A percentile compares a stretch with the other conserved stretches of the same genome.
phyloP scores from a whole-genome alignment of 83 land plant species.

The Thuja plicata region DNA sequence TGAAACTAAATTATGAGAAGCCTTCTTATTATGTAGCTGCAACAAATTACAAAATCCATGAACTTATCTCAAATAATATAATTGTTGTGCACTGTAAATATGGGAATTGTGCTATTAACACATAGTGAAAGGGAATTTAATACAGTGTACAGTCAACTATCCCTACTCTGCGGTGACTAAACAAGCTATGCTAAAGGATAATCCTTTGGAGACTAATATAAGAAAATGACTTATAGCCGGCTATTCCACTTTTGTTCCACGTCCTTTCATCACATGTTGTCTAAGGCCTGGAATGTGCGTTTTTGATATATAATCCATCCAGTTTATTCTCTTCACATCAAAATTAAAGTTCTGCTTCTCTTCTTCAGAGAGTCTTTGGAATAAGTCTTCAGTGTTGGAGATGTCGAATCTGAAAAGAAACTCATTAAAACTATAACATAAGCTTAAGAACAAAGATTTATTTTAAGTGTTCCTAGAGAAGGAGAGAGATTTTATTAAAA shows the following conservation, averaged over 20 bases:
- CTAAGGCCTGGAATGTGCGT: slow-evolving; percentile 81
- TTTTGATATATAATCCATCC: slow-evolving; percentile 74
- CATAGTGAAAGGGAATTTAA: neutral
- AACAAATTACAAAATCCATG: neutral
- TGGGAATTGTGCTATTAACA: neutral
- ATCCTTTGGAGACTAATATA: neutral
- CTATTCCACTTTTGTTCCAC: slow-evolving; percentile 27
- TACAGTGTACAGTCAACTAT: neutral
- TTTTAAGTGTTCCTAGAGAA: too few relatives aligned
- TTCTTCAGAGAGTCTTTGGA: slow-evolving; percentile 61
- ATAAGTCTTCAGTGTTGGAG: slow-evolving; percentile 54
- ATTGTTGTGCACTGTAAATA: neutral
- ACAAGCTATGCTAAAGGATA: neutral
- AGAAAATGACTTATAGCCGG: neutral
- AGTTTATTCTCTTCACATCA: slow-evolving; percentile 62
- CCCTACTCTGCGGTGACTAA: neutral
- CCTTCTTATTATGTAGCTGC: neutral
- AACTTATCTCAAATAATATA: too few relatives aligned
- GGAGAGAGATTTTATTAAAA: neutral
- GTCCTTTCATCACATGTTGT: slow-evolving; percentile 80
- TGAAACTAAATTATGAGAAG: too few relatives aligned
- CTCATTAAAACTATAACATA: neutral
- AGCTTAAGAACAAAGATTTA: neutral
- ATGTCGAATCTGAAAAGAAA: slow-evolving; percentile 60
- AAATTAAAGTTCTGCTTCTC: slow-evolving; percentile 67